Evolutionary conservation across 306 rosid species (phyloP), one percentile per base, ranked within the genome.

Genomic region (Vicia sativa): DNA sequence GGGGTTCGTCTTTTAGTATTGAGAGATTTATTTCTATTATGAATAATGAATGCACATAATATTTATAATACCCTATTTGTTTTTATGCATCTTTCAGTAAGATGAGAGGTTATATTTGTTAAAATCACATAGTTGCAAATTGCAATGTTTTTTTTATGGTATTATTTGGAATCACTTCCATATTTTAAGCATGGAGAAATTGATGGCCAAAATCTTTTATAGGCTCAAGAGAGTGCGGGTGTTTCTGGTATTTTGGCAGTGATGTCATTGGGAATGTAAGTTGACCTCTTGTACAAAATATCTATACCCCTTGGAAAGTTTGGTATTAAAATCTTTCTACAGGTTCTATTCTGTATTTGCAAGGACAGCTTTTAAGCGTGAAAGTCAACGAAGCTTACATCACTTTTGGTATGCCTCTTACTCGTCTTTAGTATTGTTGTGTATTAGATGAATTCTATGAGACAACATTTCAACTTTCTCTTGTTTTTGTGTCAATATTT

Each of bases 331-430:
- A 39, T 76, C 46, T 77, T 48, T 73, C 65, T 42, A 68, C 85
- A 93, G 98, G 95, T 90, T 93, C 80, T 90, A 86, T 77, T 88
- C 96, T 67, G 98, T 87, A 1, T 74, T 87, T 71, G 96, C 87
- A 13, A 86, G 69, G 81, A 93, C 98, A 18, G 96, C 97, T 77
- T 93, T 93, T 72, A 93, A 93, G 95, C 91, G 97, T 57, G 98
- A 93, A 74, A 84, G 97, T 64, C 96, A 93, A 77, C 90, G 85
- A 77, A 93, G 96, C 77, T 86, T 93, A 71, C 98, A 93, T 85
- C 89, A 88, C 78, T 93, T 93, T 83, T 90, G 98, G 98, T 93
- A 90, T 67, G 81, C 63, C 43, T 35, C 73, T 29, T 35, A 50
- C 78, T 71, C 53, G 14, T 76, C n/a, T n/a, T n/a, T n/a, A n/a